Percentiles rank a stretch among this genome's conserved stretches.
Conservation (phyloP, 192 early-diverging fungal genomes). For the Mortierella alpina region DNA sequence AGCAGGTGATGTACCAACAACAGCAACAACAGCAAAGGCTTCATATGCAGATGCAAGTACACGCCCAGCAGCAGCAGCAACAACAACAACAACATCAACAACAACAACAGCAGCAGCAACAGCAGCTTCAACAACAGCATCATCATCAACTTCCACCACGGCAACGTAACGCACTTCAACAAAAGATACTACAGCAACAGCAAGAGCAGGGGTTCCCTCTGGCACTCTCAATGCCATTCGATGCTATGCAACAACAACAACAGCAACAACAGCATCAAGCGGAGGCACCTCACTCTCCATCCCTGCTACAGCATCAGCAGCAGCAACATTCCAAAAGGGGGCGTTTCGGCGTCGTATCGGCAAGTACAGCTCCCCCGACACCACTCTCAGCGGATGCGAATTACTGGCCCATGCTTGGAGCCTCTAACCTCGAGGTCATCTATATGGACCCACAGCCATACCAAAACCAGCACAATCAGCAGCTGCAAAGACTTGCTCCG, state of each 20-base stretch:
- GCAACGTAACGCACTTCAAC: constrained; percentile 8
- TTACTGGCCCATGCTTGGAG: not conserved
- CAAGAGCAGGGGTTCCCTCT: constrained; percentile 14
- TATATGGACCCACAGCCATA: constrained; percentile 19
- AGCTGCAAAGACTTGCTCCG: constrained; percentile 12
- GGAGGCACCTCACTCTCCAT: not conserved
- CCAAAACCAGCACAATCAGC: constrained; percentile 17
- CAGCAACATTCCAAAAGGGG: constrained; percentile 15
- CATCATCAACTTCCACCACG: constrained; percentile 1
- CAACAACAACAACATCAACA: constrained; percentile 2
- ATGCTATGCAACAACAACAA: not conserved
- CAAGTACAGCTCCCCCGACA: constrained; percentile 15
- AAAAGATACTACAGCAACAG: constrained; percentile 13
- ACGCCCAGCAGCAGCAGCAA: constrained; percentile 3
- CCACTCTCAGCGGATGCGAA: constrained; percentile 16
- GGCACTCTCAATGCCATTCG: constrained; percentile 15
- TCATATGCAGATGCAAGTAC: not conserved
- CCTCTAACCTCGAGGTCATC: not conserved
- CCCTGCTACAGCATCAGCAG: no score
- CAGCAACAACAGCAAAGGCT: not conserved
- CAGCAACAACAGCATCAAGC: not conserved
- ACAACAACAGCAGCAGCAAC: constrained; percentile 6
- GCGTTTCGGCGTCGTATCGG: constrained; percentile 9
- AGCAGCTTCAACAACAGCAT: constrained; percentile 4
- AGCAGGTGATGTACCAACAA: constrained; percentile 6